Conservation (phyloP, 164 flowering plant species). For the Chimonanthus salicifolius region DNA sequence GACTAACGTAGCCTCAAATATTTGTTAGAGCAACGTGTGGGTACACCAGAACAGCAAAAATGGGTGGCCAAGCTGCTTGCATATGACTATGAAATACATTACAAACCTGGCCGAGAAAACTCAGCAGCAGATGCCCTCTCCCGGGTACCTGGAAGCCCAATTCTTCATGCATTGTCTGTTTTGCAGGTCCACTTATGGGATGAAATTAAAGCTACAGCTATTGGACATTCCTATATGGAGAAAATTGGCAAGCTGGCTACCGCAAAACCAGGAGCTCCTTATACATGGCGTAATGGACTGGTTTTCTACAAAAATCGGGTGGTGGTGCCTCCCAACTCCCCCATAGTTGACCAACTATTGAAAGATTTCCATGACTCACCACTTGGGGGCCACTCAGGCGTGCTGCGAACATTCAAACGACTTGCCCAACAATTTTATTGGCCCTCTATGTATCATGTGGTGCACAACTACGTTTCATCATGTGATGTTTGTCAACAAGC, state of each 20-base stretch:
- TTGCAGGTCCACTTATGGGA: neutral
- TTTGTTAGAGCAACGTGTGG: neutral
- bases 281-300: neutral
- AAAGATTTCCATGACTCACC: neutral
- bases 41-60: neutral
- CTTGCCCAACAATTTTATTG: constrained; percentile 3
- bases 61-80: constrained; percentile 4
- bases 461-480: neutral
- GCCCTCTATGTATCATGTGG: constrained; percentile 7
- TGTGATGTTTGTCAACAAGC: neutral
- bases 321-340: constrained; percentile 1
- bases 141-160: neutral
- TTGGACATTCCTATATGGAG: neutral
- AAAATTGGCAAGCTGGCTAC: neutral
- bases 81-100: constrained; percentile 4
- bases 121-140: neutral
- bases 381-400: neutral
- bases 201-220: neutral
- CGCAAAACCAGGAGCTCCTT: neutral
- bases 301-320: constrained; percentile 1
- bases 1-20: constrained; percentile 3
- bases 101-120: neutral
- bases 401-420: neutral
- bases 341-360: neutral
- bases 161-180: constrained; percentile 2